Evolutionary conservation across 225 moss, liverwort and hornwort species (phyloP).

Genomic region (Neckera pumila): DNA sequence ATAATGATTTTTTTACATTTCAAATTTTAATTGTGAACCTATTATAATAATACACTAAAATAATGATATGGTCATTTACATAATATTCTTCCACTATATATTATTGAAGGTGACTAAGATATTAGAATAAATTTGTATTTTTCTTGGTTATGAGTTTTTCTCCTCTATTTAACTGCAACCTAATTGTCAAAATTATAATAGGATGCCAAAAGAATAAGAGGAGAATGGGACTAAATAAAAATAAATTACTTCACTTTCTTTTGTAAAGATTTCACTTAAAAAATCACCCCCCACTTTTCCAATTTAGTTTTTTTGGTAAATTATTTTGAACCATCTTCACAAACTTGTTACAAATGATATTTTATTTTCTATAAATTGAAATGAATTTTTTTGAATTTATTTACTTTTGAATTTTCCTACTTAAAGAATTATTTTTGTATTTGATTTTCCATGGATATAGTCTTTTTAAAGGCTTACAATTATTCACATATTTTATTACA

Average conservation of each 20-base stretch:
- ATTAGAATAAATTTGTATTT: background rate
- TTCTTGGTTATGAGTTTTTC: background rate
- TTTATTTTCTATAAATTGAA: background rate
- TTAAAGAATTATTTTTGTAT: background rate
- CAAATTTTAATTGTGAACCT: fast-evolving
- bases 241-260: background rate
- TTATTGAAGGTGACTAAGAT: background rate
- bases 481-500: fast-evolving
- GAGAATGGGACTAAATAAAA: background rate
- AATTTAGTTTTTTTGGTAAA: background rate
- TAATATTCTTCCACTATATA: background rate
- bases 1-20: background rate
- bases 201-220: background rate
- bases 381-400: background rate
- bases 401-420: fast-evolving
- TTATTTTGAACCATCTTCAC: background rate
- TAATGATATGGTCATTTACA: background rate
- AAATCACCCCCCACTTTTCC: fast-evolving
- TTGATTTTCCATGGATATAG: background rate
- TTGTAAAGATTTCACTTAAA: background rate
- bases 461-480: background rate
- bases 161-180: fast-evolving
- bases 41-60: background rate
- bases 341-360: background rate
- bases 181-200: background rate